phyloP scores from a whole-genome alignment of 768 basidiomycete genomes.

The Crucibulum laeve region DNA sequence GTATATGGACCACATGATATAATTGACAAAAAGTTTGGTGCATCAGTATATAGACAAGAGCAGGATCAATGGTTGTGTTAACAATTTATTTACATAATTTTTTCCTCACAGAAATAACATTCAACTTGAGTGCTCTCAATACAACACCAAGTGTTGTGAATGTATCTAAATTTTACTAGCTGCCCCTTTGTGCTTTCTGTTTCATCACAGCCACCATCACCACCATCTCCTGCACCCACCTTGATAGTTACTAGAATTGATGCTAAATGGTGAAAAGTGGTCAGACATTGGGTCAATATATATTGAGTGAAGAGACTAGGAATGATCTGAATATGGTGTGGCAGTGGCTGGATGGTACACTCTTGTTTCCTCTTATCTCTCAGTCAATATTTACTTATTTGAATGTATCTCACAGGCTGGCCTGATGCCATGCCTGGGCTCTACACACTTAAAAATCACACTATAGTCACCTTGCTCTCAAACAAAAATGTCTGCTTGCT shows the following conservation, averaged over 20 bases:
- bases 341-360: conserved; percentile 54
- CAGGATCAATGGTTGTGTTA: too few species aligned
- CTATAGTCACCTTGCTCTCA: conserved; percentile 50
- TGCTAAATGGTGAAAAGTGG: conserved; percentile 51
- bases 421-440: conserved; percentile 49
- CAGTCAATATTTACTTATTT: background rate
- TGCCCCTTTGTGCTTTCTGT: too few species aligned
- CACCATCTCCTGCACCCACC: background rate
- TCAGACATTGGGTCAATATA: conserved; percentile 32
- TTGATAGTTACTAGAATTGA: conserved; percentile 50
- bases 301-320: conserved; percentile 41
- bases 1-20: too few species aligned
- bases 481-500: conserved; percentile 63
- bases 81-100: too few species aligned
- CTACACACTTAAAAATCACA: conserved; percentile 42
- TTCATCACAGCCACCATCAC: too few species aligned
- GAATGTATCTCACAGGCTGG: conserved; percentile 38
- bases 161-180: too few species aligned
- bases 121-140: too few species aligned
- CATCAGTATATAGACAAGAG: too few species aligned
- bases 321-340: conserved; percentile 44
- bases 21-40: too few species aligned
- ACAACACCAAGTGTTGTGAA: too few species aligned
- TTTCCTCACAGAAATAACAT: too few species aligned
- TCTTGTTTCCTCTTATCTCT: background rate